These are phyloP conservation scores for Cucurbitaria berberidis DNA, from an alignment of 2,329 filamentous ascomycete genomes.

Conservation along the genomic window DNA sequence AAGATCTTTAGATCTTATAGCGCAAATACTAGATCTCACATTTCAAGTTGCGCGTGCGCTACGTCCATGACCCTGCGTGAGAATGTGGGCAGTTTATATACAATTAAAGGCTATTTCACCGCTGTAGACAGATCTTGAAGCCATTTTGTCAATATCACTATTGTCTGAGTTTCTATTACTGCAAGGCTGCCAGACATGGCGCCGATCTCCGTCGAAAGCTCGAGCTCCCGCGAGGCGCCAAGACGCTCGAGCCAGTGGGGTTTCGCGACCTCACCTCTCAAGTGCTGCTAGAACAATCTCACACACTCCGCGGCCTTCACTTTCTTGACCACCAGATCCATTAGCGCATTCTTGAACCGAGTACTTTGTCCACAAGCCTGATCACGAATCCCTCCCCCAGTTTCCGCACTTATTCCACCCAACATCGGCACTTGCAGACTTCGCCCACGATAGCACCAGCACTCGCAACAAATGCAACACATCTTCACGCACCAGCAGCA, in stretches of 20 bases:
- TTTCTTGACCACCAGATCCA: conserved; percentile 11
- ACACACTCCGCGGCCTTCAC: conserved; percentile 22
- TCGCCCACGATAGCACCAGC: conserved; percentile 13
- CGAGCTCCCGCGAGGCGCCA: conserved; percentile 33
- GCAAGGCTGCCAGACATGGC: conserved; percentile 12
- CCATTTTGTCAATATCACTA: neutral
- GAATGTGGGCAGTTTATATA: neutral
- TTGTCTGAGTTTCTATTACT: neutral
- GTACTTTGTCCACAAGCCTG: conserved; percentile 8
- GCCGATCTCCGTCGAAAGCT: conserved; percentile 29
- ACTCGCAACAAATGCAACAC: conserved; percentile 59
- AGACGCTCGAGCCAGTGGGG: conserved; percentile 34
- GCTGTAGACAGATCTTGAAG: neutral
- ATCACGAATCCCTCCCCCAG: conserved; percentile 7
- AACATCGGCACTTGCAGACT: neutral
- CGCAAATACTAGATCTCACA: neutral
- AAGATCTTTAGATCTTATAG: conserved; percentile 5
- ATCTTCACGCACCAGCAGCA: conserved; percentile 69
- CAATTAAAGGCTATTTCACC: neutral
- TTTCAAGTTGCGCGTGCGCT: neutral
- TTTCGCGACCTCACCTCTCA: conserved; percentile 34
- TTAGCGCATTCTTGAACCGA: conserved; percentile 17
- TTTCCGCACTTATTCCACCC: conserved; percentile 5
- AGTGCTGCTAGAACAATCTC: conserved; percentile 25
- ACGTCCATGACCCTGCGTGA: neutral